These are phyloP conservation scores for Phytomonas serpens DNA, from an alignment of 208 protist genomes.

Conservation along the genomic window DNA sequence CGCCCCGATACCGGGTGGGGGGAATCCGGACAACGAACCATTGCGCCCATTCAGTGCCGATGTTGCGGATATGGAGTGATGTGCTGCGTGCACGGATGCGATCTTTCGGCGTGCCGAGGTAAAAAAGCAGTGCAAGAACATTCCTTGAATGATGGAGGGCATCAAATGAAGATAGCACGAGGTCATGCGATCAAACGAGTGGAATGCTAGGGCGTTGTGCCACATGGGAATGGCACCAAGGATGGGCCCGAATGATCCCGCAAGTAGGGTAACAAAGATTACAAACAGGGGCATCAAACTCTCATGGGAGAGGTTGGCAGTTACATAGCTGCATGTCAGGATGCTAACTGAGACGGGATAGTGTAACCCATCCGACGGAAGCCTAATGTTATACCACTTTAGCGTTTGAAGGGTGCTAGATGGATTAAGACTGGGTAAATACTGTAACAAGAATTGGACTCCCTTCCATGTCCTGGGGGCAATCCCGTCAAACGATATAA, in stretches of 20 bases:
- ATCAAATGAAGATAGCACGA: constrained; percentile 59
- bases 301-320: constrained; percentile 24
- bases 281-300: constrained; percentile 38
- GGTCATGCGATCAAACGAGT: constrained; percentile 64
- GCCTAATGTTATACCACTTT: background rate
- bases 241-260: constrained; percentile 52
- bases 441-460: too few relatives aligned
- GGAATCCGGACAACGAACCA: background rate
- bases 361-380: constrained; percentile 32
- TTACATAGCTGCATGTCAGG: constrained; percentile 31
- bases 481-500: constrained; percentile 26
- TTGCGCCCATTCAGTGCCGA: background rate
- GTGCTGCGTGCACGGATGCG: constrained; percentile 24
- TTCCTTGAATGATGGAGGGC: constrained; percentile 35
- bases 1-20: background rate
- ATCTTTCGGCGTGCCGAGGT: constrained; percentile 32
- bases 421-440: too few relatives aligned
- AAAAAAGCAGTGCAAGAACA: constrained; percentile 51
- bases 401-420: too few relatives aligned
- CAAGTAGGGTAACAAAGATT: constrained; percentile 42
- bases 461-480: constrained; percentile 15
- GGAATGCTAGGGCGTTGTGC: constrained; percentile 59
- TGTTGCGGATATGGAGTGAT: constrained; percentile 6
- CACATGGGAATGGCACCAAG: constrained; percentile 58
- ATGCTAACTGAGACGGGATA: constrained; percentile 35